Base-by-base conservation (phyloP, 2,329 filamentous ascomycete species). In the Fusarium transvaalense region DNA sequence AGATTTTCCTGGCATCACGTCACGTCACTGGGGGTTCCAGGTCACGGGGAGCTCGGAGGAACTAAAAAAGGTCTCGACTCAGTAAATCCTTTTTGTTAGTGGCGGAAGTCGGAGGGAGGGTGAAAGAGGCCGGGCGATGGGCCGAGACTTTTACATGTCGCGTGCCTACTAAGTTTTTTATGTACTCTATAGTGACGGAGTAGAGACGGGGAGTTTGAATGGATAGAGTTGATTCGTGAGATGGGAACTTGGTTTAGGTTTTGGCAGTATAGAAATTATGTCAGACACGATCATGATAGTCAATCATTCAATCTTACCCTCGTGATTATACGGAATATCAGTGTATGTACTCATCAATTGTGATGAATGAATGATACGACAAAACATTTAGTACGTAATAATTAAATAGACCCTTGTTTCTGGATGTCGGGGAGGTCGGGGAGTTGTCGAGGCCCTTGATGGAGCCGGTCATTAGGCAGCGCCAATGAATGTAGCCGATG, bases 351-450 rank as follows among this genome's bases (percentile, higher is more conserved):
- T 29, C 10, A 12, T 21, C 32, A 21, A 17, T 27, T 12, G 27
- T n/a, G 34, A 37, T 29, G 41, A 12, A 31, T 10, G 25, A 43
- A n/a, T 23, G 9, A n/a, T 29, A 29, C 10, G 29, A 29, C 9
- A 29, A 29, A 29, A 29, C 29, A 29, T 25, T n/a, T 27, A 25
- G 45, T 66, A 66, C 58, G 62, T 62, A 66, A 66, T 62, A 31
- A 43, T 27, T 13, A n/a, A 31, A 47, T 45, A 10, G 21, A 42
- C 62, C 56, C 42, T 38, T 35, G 61, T 47, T 25, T 47, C 46
- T 54, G 66, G 66, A 51, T 60, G 29, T 69, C 67, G 67, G 68
- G 65, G 65, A 68, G 64, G 64, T 68, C 65, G 65, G 65, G 68
- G 68, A 70, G 68, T 70, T 70, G 54, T 42, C 42, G 31, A 34